phyloP scores from a whole-genome alignment of 352 stramenopile genomes.

The Plasmopara muralis region DNA sequence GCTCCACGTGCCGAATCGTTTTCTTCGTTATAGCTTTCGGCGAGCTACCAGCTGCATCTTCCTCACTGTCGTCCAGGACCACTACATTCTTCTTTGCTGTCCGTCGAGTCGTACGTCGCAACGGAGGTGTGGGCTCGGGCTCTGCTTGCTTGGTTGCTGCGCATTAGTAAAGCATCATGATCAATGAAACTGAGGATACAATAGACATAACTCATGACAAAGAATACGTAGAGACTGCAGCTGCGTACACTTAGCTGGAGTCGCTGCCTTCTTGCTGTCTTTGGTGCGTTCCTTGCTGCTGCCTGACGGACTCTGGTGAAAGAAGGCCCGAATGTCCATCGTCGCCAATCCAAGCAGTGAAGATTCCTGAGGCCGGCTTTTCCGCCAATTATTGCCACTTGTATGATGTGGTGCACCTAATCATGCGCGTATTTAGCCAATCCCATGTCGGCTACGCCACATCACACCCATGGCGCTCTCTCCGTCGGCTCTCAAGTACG shows the following conservation, averaged over 20 bases:
- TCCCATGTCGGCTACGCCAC: not conserved
- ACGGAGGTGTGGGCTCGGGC: slow-evolving; percentile 26
- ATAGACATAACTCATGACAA: too few relatives aligned
- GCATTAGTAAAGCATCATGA: not conserved
- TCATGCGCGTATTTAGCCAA: slow-evolving; percentile 2
- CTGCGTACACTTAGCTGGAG: slow-evolving; percentile 23
- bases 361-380: slow-evolving; percentile 23
- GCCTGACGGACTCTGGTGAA: slow-evolving; percentile 42
- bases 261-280: slow-evolving; percentile 22
- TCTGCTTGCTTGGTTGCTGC: slow-evolving; percentile 17
- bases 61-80: slow-evolving; percentile 51
- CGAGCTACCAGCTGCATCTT: slow-evolving; percentile 29
- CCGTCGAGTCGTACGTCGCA: slow-evolving; percentile 13
- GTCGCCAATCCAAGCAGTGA: slow-evolving; percentile 8
- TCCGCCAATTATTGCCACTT: slow-evolving; percentile 13
- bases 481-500: slow-evolving; percentile 60
- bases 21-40: slow-evolving; percentile 24
- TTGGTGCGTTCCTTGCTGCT: slow-evolving; percentile 5
- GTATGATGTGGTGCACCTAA: slow-evolving; percentile 13
- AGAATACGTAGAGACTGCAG: not conserved
- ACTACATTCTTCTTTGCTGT: slow-evolving; percentile 39
- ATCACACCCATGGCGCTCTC: slow-evolving; percentile 21
- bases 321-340: slow-evolving; percentile 86
- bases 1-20: slow-evolving; percentile 17
- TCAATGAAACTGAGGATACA: not conserved